Evolutionary conservation across 495 filamentous ascomycete genomes (phyloP), one percentile per base, ranked within the genome.

Genomic region (Podospora appendiculata): DNA sequence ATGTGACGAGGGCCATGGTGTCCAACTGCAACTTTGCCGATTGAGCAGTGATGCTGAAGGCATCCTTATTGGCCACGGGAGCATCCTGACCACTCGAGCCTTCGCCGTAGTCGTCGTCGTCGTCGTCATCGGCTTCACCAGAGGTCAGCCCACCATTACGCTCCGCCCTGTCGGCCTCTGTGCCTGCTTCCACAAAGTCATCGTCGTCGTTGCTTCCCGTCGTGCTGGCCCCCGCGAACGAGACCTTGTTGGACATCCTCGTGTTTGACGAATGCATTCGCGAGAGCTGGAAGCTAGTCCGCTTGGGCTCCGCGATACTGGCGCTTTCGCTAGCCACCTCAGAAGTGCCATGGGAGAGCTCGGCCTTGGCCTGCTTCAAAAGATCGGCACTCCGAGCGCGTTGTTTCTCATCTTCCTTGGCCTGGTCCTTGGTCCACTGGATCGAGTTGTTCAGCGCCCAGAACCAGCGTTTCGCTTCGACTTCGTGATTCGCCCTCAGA

Each of bases 391-490:
- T 85, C 35, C 81, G 83, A 32, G 79, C 78, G 36, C 83, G 83
- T 51, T 87, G 80, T 48, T 72, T 79, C 54, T 95, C 88, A 58
- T 95, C 90, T 64, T 90, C 86, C 58, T 86, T 90, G 7, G 89
- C 91, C 68, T 97, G 94, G 62, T 98, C 93, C 66, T 97, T 98
- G 50, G 88, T 83, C 86, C 89, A 96, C 66, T 96, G 93, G 48
- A 98, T 98, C 32, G 93, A 90, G 69, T 98, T 98, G 69, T 97
- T 98, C 51, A 98, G 76, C 9, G 93, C 88, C 93, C 93, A 98
- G 66, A 90, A 97, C 93, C 93, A 94, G 45, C 89, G 76, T 66
- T 94, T 93, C 6, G 89, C 89, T 60, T 94, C 89, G 14, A 93
- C 89, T 57, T 94, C 84, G 69, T 98, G 93, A 58, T 97, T 97